Conservation (phyloP, 495 filamentous ascomycete species). For the Jackrogersella minutella region DNA sequence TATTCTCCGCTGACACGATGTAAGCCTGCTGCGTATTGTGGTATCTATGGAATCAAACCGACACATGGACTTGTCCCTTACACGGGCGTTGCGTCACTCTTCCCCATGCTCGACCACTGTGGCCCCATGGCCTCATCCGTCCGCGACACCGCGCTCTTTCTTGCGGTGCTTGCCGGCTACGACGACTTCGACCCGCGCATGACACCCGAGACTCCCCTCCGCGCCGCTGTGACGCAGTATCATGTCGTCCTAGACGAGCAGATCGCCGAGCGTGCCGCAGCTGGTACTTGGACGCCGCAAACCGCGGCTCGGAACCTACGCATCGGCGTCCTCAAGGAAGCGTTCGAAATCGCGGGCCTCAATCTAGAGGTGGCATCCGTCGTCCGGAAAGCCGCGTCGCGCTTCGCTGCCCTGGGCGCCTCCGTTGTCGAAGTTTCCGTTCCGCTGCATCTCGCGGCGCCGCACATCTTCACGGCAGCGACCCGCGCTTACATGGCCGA, state of each 20-base stretch:
- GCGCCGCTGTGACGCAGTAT: slow-evolving; percentile 43
- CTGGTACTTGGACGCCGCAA: slow-evolving; percentile 36
- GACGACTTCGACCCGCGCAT: slow-evolving; percentile 60
- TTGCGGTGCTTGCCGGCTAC: slow-evolving; percentile 57
- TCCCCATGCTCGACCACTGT: slow-evolving; percentile 51
- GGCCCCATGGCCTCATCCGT: slow-evolving; percentile 54
- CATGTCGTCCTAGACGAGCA: slow-evolving; percentile 43
- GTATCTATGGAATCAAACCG: slow-evolving; percentile 51
- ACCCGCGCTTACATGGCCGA: slow-evolving; percentile 49
- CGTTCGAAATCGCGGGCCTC: slow-evolving; percentile 49
- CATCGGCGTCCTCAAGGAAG: slow-evolving; percentile 57
- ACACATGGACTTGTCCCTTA: slow-evolving; percentile 43
- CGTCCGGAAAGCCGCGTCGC: slow-evolving; percentile 50
- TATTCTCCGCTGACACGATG: neutral
- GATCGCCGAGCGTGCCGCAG: slow-evolving; percentile 33
- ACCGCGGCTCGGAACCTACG: slow-evolving; percentile 47
- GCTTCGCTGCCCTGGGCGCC: slow-evolving; percentile 54
- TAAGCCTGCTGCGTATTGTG: slow-evolving; percentile 42
- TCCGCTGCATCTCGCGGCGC: slow-evolving; percentile 55
- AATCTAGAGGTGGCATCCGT: slow-evolving; percentile 45
- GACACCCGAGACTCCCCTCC: slow-evolving; percentile 43
- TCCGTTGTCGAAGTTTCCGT: slow-evolving; percentile 56
- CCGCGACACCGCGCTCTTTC: slow-evolving; percentile 51
- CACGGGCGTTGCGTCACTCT: slow-evolving; percentile 49
- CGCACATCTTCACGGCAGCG: slow-evolving; percentile 58